These are phyloP conservation scores for Lophiotrema nucula DNA, from an alignment of 495 filamentous ascomycete genomes.

Conservation along the genomic window DNA sequence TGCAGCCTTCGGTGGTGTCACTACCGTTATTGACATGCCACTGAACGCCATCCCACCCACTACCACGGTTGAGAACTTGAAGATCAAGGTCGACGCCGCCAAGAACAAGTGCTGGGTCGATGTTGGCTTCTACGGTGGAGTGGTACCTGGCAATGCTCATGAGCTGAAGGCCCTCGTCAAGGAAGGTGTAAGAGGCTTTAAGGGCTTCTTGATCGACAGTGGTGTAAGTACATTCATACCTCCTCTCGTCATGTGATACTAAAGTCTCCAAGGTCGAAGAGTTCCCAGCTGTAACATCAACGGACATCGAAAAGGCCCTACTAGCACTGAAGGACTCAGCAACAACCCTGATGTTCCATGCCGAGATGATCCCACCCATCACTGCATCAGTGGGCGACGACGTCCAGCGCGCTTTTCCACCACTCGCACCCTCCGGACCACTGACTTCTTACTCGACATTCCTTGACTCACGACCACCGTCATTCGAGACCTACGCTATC, in stretches of 20 bases:
- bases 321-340: conserved; percentile 68
- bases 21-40: conserved; percentile 98
- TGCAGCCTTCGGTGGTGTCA: conserved; percentile 93
- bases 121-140: conserved; percentile 95
- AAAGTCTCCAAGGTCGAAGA: conserved; percentile 67
- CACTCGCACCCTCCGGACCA: conserved; percentile 71
- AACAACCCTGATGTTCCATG: conserved; percentile 97
- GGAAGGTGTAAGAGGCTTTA: conserved; percentile 89
- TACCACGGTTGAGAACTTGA: conserved; percentile 78
- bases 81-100: conserved; percentile 82
- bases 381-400: conserved; percentile 77
- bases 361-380: conserved; percentile 93
- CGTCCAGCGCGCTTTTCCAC: conserved; percentile 69
- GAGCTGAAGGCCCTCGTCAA: conserved; percentile 79
- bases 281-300: conserved; percentile 82
- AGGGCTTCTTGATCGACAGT: conserved; percentile 95
- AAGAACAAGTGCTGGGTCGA: conserved; percentile 95
- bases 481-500: conserved; percentile 90
- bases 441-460: conserved; percentile 83
- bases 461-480: conserved; percentile 82
- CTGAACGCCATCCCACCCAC: conserved; percentile 96
- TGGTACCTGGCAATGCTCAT: conserved; percentile 83
- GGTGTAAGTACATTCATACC: conserved; percentile 61
- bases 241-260: conserved; percentile 4
- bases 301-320: conserved; percentile 79